A percentile compares a stretch with the other conserved stretches of the same genome.
phyloP scores from a whole-genome alignment of 2,329 filamentous ascomycete species.

The Hymenoscyphus albidus region DNA sequence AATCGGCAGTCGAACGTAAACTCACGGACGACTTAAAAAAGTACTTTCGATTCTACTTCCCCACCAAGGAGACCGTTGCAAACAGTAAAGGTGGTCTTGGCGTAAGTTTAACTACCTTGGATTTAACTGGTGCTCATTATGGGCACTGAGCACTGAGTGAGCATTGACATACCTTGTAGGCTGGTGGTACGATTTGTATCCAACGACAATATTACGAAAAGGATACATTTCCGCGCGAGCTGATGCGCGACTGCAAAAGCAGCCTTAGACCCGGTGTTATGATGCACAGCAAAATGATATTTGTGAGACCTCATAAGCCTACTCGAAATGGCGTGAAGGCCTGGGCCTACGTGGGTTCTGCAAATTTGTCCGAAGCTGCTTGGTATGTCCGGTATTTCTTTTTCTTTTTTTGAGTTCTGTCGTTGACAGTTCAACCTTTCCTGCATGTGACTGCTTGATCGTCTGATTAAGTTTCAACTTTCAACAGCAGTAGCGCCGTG shows the following conservation, averaged over 20 bases:
- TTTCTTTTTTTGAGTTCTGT: not conserved
- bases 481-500: not conserved
- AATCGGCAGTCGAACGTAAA: slow-evolving; percentile 21
- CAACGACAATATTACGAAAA: slow-evolving; percentile 66
- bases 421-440: not conserved
- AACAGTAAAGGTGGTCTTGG: slow-evolving; percentile 59
- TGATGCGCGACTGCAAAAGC: slow-evolving; percentile 74
- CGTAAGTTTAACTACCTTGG: slow-evolving; percentile 40
- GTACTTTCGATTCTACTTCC: slow-evolving; percentile 74
- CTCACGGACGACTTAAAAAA: slow-evolving; percentile 37
- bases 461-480: not conserved
- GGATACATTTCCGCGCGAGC: slow-evolving; percentile 63
- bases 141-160: not conserved
- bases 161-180: slow-evolving; percentile 37
- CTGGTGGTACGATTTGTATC: slow-evolving; percentile 80
- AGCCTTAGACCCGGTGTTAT: slow-evolving; percentile 69
- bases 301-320: slow-evolving; percentile 39
- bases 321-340: slow-evolving; percentile 39
- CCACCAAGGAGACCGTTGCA: slow-evolving; percentile 65
- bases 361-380: slow-evolving; percentile 88
- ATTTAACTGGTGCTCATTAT: not conserved
- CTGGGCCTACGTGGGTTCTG: slow-evolving; percentile 86
- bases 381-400: slow-evolving; percentile 56
- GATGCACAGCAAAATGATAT: slow-evolving; percentile 80
- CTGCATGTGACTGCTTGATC: not conserved